Base-by-base conservation (phyloP, 2,329 filamentous ascomycete genomes). In the Pezicula radicicola region DNA sequence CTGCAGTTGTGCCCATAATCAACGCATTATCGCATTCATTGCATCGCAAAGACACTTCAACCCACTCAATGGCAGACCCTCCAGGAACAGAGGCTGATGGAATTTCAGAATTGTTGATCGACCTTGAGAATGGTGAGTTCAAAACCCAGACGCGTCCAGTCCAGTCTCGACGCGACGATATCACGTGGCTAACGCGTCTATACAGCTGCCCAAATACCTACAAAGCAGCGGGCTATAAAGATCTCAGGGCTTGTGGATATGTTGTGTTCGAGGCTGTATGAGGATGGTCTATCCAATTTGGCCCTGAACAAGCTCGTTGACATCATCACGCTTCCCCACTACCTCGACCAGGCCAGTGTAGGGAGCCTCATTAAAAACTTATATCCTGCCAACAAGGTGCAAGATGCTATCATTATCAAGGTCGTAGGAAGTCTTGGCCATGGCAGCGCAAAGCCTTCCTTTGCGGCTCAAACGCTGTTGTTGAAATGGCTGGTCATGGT, bases 401-500 rank as follows among this genome's bases (percentile, higher is more conserved):
- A 80, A 12, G 74, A 79, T 33, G 75, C 81, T 51, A 68, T 84
- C 39, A 73, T 89, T 46, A 74, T 89, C 46, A 84, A 80, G 52
- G 71, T 92, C 9, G 78, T 94, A 19, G 85, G 85, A 48, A 83
- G 81, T 45, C 76, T 96, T n/a, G 89, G 91, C 3, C 86, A 91
- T 63, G 89, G 88, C 62, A 82, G 84, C 65, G 77, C 82, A 50
- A 95, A 92, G 67, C 87, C 90, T 13, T 83, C 86, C 13, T 76
- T 88, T 42, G 75, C 79, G 42, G 81, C 89, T 1, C 90, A 96
- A 69, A 80, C 80, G 25, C 75, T 84, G 40, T 74, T 95, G 47
- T 70, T 95, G 55, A 85, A 82, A 69, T 96, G 91, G 91, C 74
- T 95, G 46, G 79, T 91, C 51, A 82, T 89, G 70, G 79, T 90